These are phyloP conservation scores for Lentinula boryana DNA, from an alignment of 768 basidiomycete species.

Conservation along the genomic window DNA sequence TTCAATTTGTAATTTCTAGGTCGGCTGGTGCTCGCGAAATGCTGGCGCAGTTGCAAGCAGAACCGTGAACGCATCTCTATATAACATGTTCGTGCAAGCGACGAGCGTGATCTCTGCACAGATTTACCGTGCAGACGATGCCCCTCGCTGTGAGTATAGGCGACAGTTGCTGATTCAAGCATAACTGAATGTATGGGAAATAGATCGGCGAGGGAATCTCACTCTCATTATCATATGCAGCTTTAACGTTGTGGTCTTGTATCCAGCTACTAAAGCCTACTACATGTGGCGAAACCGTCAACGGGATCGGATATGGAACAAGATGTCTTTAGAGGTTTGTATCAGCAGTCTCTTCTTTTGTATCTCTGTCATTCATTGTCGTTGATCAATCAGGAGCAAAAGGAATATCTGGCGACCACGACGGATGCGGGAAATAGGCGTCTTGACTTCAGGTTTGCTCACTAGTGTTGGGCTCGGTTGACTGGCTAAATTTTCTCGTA, in stretches of 20 bases:
- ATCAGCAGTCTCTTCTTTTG: background rate
- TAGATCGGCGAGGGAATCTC: constrained; percentile 54
- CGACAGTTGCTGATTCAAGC: background rate
- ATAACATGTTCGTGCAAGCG: constrained; percentile 52
- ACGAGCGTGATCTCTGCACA: constrained; percentile 40
- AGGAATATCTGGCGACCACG: constrained; percentile 50
- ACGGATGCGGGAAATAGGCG: constrained; percentile 54
- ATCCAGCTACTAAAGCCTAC: constrained; percentile 48
- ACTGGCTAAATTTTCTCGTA: background rate
- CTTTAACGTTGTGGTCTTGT: constrained; percentile 46
- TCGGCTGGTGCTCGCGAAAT: constrained; percentile 57
- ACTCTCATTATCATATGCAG: constrained; percentile 45
- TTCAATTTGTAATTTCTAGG: constrained; percentile 14
- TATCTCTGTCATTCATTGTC: background rate
- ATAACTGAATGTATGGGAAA: background rate
- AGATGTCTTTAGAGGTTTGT: constrained; percentile 44
- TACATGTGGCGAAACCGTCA: constrained; percentile 54
- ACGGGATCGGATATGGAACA: constrained; percentile 49
- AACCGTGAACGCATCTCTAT: constrained; percentile 54
- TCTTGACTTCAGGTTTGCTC: constrained; percentile 60
- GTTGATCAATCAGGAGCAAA: constrained; percentile 35
- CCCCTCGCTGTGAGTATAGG: constrained; percentile 40
- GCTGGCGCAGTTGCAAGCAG: constrained; percentile 53
- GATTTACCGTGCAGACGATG: constrained; percentile 54
- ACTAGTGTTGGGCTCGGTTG: constrained; percentile 20